phyloP scores from a whole-genome alignment of 164 flowering plant genomes.

The Umbellularia californica region DNA sequence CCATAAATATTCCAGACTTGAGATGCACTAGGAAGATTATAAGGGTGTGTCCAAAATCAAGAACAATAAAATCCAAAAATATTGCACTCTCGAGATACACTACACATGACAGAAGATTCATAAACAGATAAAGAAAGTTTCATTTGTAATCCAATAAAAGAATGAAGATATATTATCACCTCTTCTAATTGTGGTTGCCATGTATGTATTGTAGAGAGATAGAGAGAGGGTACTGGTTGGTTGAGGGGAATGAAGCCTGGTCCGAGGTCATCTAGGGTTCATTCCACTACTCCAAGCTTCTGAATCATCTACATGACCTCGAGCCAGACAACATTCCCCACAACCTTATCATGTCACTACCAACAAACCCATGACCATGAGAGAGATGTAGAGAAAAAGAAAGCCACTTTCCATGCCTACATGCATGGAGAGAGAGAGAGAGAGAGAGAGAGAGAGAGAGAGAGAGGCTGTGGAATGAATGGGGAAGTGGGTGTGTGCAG shows the following conservation, averaged over 20 bases:
- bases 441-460: not conserved
- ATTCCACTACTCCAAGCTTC: not conserved
- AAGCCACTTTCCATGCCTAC: conserved; percentile 5
- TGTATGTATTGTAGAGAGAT: not conserved
- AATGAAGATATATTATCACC: too few species aligned
- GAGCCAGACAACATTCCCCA: conserved; percentile 20
- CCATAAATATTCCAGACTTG: not conserved
- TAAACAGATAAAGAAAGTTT: not conserved
- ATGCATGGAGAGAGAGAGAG: not conserved
- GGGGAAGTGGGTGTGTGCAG: not conserved
- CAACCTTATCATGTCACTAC: conserved; percentile 4
- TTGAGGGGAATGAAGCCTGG: conserved; percentile 44
- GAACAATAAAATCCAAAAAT: not conserved
- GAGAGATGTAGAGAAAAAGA: not conserved
- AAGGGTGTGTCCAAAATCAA: not conserved
- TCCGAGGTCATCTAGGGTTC: conserved; percentile 27
- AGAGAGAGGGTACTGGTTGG: conserved; percentile 5
- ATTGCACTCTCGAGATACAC: too few species aligned
- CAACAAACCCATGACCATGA: not conserved
- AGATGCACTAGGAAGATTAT: not conserved
- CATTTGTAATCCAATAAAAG: not conserved
- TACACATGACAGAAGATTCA: not conserved
- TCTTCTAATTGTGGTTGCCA: not conserved
- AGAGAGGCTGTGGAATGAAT: not conserved
- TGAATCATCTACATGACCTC: conserved; percentile 5